Base-by-base conservation (phyloP, 1,284 basidiomycete species). In the Austropuccinia psidii region DNA sequence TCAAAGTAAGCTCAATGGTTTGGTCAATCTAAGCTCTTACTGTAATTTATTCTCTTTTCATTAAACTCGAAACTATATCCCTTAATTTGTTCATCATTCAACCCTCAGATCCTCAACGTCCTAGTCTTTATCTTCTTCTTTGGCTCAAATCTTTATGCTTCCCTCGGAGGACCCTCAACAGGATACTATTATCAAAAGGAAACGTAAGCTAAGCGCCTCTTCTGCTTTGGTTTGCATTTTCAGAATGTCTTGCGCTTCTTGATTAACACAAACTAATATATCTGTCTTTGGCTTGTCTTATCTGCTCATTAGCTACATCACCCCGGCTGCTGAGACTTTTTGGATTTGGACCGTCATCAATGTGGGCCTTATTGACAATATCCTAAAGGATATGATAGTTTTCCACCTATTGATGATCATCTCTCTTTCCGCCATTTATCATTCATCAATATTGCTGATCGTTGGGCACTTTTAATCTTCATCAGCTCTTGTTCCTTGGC, bases 401-500 rank as follows among this genome's bases (percentile, higher is more conserved):
- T 19, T 6, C 13, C 47, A 29, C 58, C 31, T 27, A 11, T 45
- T n/a, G 41, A 45, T 45, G 11, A 11, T n/a, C 41, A 11, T n/a
- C n/a, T 45, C 41, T 45, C 41, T n/a, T 45, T 45, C 11, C 11
- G 11, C 41, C 41, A 11, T n/a, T 45, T n/a, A 45, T 45, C 41
- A 13, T 52, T 8, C 9, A 13, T 52, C 21, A n/a, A 11, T 7
- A 21, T 17, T 37, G 13, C 54, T 57, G 5, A 4, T 31, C 7
- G 5, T 31, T 5, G 9, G 54, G n/a, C 29, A 21, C 54, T 31
- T 29, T 57, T 7, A 17, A 11, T 31, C 24, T 21, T 31, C 24
- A 7, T 9, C n/a, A 73, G 69, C 57, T 78, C n/a, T 78, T 82
- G 45, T 79, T 83, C 62, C 77, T 83, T 54, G 82, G 82, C 50